Conservation (phyloP, 306 rosid species). For the Casuarina cunninghamiana region DNA sequence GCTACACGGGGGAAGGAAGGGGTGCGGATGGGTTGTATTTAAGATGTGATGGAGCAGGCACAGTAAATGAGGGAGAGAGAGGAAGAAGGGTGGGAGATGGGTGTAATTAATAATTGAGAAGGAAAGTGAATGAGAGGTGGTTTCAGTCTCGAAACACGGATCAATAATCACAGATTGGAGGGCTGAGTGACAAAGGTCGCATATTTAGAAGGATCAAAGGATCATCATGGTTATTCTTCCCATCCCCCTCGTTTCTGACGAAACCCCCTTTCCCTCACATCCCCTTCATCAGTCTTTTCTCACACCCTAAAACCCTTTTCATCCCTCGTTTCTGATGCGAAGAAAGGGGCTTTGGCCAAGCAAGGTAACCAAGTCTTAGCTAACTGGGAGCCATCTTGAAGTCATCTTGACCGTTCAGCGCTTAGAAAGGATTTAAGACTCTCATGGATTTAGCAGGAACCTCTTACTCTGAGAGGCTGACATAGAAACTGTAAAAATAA, state of each 20-base stretch:
- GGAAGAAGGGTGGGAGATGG: conserved; percentile 15
- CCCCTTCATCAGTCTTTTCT: conserved; percentile 24
- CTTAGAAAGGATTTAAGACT: neutral
- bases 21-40: conserved; percentile 41
- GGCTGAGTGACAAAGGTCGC: conserved; percentile 41
- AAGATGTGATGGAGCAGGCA: conserved; percentile 34
- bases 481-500: neutral
- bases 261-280: conserved; percentile 19
- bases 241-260: conserved; percentile 56
- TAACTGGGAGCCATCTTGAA: neutral
- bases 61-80: conserved; percentile 46
- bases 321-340: conserved; percentile 55
- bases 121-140: conserved; percentile 23
- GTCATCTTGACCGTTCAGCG: neutral
- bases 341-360: conserved; percentile 3
- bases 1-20: neutral
- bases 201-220: conserved; percentile 54
- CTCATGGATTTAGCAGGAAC: neutral
- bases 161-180: conserved; percentile 45
- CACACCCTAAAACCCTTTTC: conserved; percentile 1
- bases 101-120: conserved; percentile 33
- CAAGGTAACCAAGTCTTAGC: neutral
- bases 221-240: conserved; percentile 54
- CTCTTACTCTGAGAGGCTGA: neutral
- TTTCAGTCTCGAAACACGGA: conserved; percentile 29